phyloP scores from a whole-genome alignment of 2,329 filamentous ascomycete genomes.

The Simplicillium sp. region DNA sequence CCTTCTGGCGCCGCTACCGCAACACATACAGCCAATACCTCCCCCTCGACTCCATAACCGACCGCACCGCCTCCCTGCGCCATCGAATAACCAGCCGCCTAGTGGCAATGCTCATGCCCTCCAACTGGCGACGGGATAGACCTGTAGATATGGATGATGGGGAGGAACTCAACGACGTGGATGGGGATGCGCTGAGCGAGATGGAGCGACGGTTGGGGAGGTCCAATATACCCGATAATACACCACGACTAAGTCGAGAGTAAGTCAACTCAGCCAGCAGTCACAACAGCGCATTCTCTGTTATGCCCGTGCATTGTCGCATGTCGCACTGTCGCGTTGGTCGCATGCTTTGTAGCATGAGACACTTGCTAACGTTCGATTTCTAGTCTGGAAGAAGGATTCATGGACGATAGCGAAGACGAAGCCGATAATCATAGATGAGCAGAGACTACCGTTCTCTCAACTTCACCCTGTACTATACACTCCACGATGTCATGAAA shows the following conservation, averaged over 20 bases:
- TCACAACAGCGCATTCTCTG: too few relatives aligned
- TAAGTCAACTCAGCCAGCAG: conserved; percentile 32
- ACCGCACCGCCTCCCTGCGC: conserved; percentile 44
- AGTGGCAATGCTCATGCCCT: conserved; percentile 23
- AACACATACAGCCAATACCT: conserved; percentile 67
- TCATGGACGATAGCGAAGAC: conserved; percentile 34
- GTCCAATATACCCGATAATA: conserved; percentile 32
- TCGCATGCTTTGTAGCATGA: not conserved
- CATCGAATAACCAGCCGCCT: conserved; percentile 31
- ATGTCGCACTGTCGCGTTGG: too few relatives aligned
- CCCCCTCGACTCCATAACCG: conserved; percentile 54
- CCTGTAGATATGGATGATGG: conserved; percentile 53
- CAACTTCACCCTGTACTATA: conserved; percentile 5
- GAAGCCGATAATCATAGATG: conserved; percentile 17
- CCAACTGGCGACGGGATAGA: conserved; percentile 36
- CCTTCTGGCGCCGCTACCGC: conserved; percentile 60
- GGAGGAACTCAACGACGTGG: conserved; percentile 57
- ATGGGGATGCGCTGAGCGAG: conserved; percentile 34
- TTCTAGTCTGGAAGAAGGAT: conserved; percentile 27
- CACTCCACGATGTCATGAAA: not conserved
- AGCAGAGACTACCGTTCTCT: conserved; percentile 1
- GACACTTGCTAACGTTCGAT: not conserved
- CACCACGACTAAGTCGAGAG: conserved; percentile 65
- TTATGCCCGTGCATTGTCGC: too few relatives aligned
- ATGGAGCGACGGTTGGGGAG: conserved; percentile 24